Base-by-base conservation (phyloP, 169 alveolate genomes). In the Eimeria sp. region DNA sequence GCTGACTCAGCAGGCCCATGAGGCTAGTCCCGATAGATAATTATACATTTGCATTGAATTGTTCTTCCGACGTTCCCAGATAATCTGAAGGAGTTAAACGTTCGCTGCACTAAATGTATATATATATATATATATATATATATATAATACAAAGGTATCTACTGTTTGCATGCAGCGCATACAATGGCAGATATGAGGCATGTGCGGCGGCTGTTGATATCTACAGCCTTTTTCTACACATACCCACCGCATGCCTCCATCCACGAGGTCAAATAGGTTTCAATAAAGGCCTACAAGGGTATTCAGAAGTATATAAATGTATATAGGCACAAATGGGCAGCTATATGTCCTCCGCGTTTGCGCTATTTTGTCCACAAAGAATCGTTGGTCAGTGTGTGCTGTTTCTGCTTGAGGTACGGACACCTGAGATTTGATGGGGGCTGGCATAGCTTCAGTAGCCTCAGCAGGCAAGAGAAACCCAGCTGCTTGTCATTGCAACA, bases 381-480 rank as follows among this genome's bases (percentile, higher is more conserved):
- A 34, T 34, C 40, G 40, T 34, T 34, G 40, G 40, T 34, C 40
- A 0, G 40, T 34, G 40, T 34, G 40, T 34, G 40, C 40, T 34
- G 40, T 2, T 25, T 11, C 22, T 20, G 1, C 13, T 6, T 27
- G 27, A 70, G 9, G 16, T n/a, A 0, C 61, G 16, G 0, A 54
- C 61, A 54, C 61, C 61, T 54, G 61, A 54, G 0, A 54, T 34
- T 34, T 34, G 40, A 34, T 34, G 40, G 40, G 40, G 2, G 40
- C 40, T 34, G 40, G 40, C 40, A 34, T 34, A 34, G 40, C 40
- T 1, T 34, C 2, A 0, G 2, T 34, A 34, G 40, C 40, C 25
- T 72, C 49, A 76, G 45, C 65, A 76, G n/a, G 63, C 87, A 40
- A 76, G 20, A 47, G 87, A 76, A 43, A 76, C 34, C 87, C 87